Percentiles rank a stretch among this genome's conserved stretches.
Conservation (phyloP, 352 stramenopile genomes). For the Phytophthora multivora region DNA sequence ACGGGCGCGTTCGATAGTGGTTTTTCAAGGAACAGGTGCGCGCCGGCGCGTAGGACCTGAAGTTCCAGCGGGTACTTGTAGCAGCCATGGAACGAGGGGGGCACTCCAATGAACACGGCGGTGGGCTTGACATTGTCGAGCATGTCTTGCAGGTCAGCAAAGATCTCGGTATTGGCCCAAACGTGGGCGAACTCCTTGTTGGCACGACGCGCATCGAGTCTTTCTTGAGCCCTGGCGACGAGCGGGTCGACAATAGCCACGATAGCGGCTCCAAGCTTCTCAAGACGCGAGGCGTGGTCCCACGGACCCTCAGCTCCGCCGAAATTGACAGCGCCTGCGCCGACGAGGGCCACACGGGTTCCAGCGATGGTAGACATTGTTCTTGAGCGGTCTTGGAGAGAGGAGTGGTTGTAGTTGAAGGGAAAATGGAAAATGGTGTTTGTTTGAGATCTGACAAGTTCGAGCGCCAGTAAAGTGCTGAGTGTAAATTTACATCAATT, state of each 20-base stretch:
- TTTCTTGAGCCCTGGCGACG: neutral
- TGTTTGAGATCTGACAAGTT: too few relatives aligned
- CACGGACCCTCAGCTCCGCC: slow-evolving; percentile 40
- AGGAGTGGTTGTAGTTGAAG: neutral
- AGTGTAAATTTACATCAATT: slow-evolving; percentile 6
- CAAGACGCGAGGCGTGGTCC: slow-evolving; percentile 43
- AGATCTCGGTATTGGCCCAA: slow-evolving; percentile 36
- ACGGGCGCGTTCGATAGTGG: slow-evolving; percentile 38
- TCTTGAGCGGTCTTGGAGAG: neutral
- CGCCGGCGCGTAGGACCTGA: slow-evolving; percentile 32
- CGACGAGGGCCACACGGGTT: slow-evolving; percentile 41
- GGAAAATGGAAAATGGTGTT: slow-evolving; percentile 25
- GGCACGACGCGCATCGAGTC: slow-evolving; percentile 12
- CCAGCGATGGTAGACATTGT: slow-evolving; percentile 27
- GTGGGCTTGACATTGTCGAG: slow-evolving; percentile 33
- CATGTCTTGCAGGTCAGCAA: slow-evolving; percentile 35
- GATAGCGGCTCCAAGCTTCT: slow-evolving; percentile 31
- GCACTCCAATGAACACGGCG: slow-evolving; percentile 41
- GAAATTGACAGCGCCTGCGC: slow-evolving; percentile 45
- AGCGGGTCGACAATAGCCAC: neutral
- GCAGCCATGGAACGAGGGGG: slow-evolving; percentile 44
- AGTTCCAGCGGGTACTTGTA: slow-evolving; percentile 46
- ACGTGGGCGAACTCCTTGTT: slow-evolving; percentile 31
- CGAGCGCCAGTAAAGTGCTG: neutral
- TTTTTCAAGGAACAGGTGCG: slow-evolving; percentile 44